Percentiles rank a stretch among this genome's conserved stretches.
These are phyloP conservation scores for Nigrospora sphaerica DNA, from an alignment of 2,329 filamentous ascomycete genomes.

Conservation along the genomic window DNA sequence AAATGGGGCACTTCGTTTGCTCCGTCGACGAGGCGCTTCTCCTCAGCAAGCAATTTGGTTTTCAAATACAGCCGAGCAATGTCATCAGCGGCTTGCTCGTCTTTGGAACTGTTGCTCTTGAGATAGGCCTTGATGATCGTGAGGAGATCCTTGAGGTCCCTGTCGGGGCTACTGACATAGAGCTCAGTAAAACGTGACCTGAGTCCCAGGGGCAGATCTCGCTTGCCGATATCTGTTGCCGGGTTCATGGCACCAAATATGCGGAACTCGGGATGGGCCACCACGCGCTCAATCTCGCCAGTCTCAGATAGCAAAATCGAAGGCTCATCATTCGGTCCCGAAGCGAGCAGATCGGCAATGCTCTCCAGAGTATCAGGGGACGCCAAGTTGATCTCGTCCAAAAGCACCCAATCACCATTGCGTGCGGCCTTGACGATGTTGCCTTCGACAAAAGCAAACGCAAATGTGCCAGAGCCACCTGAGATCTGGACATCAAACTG, in stretches of 20 bases:
- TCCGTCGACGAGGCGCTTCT: constrained; percentile 85
- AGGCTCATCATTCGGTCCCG: constrained; percentile 63
- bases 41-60: constrained; percentile 72
- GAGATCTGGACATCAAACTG: constrained; percentile 76
- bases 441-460: constrained; percentile 93
- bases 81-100: constrained; percentile 69
- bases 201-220: constrained; percentile 82
- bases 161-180: constrained; percentile 87
- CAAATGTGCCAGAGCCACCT: constrained; percentile 67
- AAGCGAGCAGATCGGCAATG: constrained; percentile 77
- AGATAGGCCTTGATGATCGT: constrained; percentile 87
- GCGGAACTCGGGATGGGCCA: constrained; percentile 85
- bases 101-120: constrained; percentile 60
- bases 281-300: constrained; percentile 83
- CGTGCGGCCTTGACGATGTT: constrained; percentile 93
- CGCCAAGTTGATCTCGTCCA: constrained; percentile 96
- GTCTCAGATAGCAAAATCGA: constrained; percentile 89
- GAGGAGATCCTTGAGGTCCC: constrained; percentile 76
- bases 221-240: constrained; percentile 93
- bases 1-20: constrained; percentile 96
- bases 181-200: constrained; percentile 92
- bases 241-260: constrained; percentile 99
- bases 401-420: constrained; percentile 92
- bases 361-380: constrained; percentile 92
- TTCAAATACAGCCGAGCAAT: constrained; percentile 83